A percentile compares a stretch with the other conserved stretches of the same genome.
These are phyloP conservation scores for Apophysomyces ossiformis DNA, from an alignment of 371 early-diverging fungal species.

Conservation along the genomic window DNA sequence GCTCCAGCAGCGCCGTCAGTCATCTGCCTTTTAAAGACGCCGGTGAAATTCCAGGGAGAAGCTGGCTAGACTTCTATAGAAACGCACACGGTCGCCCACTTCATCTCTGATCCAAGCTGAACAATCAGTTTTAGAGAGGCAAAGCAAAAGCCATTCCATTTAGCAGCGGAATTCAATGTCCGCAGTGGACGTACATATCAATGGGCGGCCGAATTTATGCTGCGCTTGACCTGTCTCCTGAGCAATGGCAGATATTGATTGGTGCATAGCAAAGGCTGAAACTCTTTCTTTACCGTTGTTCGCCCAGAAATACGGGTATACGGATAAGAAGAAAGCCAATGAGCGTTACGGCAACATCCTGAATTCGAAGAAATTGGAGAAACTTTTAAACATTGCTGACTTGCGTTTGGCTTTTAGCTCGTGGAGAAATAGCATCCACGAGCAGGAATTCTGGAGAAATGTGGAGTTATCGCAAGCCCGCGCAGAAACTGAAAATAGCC, in stretches of 20 bases:
- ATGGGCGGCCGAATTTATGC: background rate
- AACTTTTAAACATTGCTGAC: background rate
- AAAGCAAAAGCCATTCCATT: no score
- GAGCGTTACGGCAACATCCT: background rate
- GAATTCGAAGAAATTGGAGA: background rate
- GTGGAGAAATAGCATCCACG: background rate
- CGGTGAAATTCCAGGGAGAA: background rate
- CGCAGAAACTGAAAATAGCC: background rate
- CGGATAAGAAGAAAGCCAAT: background rate
- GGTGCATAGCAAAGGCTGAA: background rate
- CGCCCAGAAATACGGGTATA: background rate
- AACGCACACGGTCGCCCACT: background rate
- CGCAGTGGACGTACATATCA: background rate
- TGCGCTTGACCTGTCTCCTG: background rate
- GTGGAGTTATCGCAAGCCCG: background rate
- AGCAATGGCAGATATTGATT: background rate
- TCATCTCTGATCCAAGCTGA: background rate
- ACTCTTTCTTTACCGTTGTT: background rate
- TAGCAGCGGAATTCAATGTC: background rate
- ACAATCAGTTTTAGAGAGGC: background rate
- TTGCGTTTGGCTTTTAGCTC: background rate
- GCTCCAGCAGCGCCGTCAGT: background rate
- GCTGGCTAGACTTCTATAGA: constrained; percentile 1
- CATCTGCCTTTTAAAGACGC: background rate
- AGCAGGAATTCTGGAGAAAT: background rate